These are phyloP conservation scores for Saccharomycopsis sp. DNA, from an alignment of 805 yeast genomes.

Conservation along the genomic window DNA sequence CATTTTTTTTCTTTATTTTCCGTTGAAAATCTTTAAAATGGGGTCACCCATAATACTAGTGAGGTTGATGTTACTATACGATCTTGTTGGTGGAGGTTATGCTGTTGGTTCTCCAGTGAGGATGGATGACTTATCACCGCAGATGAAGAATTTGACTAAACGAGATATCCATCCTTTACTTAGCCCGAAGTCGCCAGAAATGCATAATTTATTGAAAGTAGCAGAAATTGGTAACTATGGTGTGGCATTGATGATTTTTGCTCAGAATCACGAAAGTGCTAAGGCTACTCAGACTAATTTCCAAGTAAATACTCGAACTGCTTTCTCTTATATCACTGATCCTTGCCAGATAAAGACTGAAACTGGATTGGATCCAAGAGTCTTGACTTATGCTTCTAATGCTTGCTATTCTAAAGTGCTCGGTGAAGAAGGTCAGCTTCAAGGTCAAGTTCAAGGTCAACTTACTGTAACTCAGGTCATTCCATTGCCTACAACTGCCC, in stretches of 20 bases:
- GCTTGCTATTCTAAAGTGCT: constrained; percentile 2
- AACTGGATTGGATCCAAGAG: neutral
- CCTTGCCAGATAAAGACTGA: constrained; percentile 9
- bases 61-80: too few species aligned
- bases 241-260: constrained; percentile 8
- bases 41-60: too few species aligned
- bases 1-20: too few species aligned
- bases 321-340: constrained; percentile 6
- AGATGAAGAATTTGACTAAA: neutral
- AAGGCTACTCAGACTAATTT: constrained; percentile 13
- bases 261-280: constrained; percentile 8
- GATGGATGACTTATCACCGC: too few species aligned
- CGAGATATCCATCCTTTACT: constrained; percentile 5
- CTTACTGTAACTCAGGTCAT: too few species aligned
- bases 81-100: too few species aligned
- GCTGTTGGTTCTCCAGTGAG: too few species aligned
- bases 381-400: constrained; percentile 2
- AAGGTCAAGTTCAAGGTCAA: too few species aligned
- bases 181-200: constrained; percentile 8
- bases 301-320: constrained; percentile 8
- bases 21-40: too few species aligned
- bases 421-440: neutral
- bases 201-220: constrained; percentile 6
- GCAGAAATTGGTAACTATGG: constrained; percentile 19
- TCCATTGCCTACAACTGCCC: too few species aligned